Conservation (phyloP, 371 early-diverging fungal genomes). For the Blakeslea trispora region DNA sequence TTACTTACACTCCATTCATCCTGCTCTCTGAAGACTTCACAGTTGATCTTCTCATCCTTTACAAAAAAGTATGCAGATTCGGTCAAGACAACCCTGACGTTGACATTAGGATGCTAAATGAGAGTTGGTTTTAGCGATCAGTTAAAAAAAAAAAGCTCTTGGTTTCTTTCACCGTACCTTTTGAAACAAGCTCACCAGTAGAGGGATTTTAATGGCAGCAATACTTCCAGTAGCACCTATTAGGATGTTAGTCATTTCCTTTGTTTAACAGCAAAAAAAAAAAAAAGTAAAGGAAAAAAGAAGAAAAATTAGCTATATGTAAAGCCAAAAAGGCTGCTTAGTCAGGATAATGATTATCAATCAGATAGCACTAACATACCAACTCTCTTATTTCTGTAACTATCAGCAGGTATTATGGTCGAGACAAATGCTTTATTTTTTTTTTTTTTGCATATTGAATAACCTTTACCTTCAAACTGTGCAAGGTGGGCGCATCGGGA, state of each 20-base stretch:
- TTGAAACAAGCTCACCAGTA: slow-evolving; percentile 58
- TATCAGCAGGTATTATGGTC: no score
- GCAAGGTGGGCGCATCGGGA: no score
- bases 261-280: not conserved
- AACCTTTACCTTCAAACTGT: no score
- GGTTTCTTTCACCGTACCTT: slow-evolving; percentile 28
- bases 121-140: slow-evolving; percentile 5
- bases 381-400: no score
- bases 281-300: not conserved
- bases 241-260: slow-evolving; percentile 64
- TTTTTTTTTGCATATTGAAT: no score
- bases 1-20: slow-evolving; percentile 83
- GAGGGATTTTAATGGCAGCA: slow-evolving; percentile 85
- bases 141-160: no score
- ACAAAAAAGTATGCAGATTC: slow-evolving; percentile 83
- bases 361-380: no score
- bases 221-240: slow-evolving; percentile 91
- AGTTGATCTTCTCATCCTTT: slow-evolving; percentile 49
- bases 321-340: no score
- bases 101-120: slow-evolving; percentile 45
- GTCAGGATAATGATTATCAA: no score
- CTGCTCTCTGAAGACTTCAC: slow-evolving; percentile 70
- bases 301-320: no score
- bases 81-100: slow-evolving; percentile 77
- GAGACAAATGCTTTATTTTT: no score